A percentile compares a stretch with the other conserved stretches of the same genome.
Conservation (phyloP, 2,329 filamentous ascomycete species). For the Trichoderma sp. region DNA sequence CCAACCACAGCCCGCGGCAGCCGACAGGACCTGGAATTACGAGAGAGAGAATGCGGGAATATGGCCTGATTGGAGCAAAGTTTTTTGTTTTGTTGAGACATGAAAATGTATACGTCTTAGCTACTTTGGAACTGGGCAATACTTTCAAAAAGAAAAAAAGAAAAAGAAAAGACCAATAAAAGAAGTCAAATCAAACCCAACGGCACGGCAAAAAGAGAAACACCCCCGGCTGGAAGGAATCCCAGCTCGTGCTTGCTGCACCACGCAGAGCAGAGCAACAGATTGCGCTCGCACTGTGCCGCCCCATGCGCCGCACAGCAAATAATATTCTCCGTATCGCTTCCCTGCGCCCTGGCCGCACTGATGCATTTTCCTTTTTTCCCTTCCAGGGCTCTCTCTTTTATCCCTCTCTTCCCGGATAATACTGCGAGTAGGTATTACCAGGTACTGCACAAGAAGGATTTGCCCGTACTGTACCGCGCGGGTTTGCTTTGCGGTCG, state of each 20-base stretch:
- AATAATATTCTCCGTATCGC: constrained; percentile 12
- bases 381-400: background rate
- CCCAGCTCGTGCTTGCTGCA: background rate
- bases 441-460: background rate
- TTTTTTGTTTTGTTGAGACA: too few relatives aligned
- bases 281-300: constrained; percentile 16
- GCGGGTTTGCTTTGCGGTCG: background rate
- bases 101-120: background rate
- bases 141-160: background rate
- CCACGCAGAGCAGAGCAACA: background rate
- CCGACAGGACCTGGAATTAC: background rate
- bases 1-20: constrained; percentile 4
- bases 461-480: background rate
- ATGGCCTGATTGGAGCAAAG: too few relatives aligned
- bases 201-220: background rate
- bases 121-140: background rate
- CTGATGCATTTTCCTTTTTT: background rate
- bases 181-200: background rate
- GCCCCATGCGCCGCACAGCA: constrained; percentile 1
- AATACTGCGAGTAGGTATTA: background rate
- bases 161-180: background rate
- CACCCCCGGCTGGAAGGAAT: background rate
- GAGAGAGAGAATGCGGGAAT: too few relatives aligned
- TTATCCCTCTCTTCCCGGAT: background rate
- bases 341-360: background rate